Evolutionary conservation across 2,329 filamentous ascomycete genomes (phyloP).

Genomic region (Alternaria hordeiaustralica): DNA sequence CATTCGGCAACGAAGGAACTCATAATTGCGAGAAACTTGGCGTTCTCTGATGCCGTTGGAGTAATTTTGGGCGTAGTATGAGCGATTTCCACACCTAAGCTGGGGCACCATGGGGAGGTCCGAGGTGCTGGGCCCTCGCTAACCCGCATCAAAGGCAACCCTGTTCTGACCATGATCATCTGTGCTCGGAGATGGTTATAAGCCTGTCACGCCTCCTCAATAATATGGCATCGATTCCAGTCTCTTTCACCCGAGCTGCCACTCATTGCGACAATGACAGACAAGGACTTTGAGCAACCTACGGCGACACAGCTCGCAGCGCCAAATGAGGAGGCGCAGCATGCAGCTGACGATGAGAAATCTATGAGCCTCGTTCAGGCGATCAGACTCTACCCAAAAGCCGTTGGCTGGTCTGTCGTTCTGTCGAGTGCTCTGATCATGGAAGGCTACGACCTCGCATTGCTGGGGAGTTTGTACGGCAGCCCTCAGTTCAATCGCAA

Average conservation of each 20-base stretch:
- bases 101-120: conserved; percentile 19
- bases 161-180: conserved; percentile 23
- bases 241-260: not conserved
- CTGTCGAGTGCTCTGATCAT: conserved; percentile 87
- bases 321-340: conserved; percentile 38
- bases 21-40: not conserved
- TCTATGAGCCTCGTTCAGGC: conserved; percentile 70
- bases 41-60: not conserved
- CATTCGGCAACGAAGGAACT: not conserved
- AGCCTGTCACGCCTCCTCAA: conserved; percentile 1
- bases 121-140: conserved; percentile 17
- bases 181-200: conserved; percentile 18
- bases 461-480: conserved; percentile 77
- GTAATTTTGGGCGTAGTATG: conserved; percentile 7
- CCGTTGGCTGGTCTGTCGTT: conserved; percentile 79
- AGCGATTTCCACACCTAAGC: not conserved
- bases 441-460: conserved; percentile 83
- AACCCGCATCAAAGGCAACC: conserved; percentile 16
- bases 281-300: conserved; percentile 23
- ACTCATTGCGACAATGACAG: conserved; percentile 23
- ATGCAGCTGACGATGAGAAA: conserved; percentile 54
- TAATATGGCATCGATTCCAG: not conserved
- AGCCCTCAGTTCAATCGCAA: conserved; percentile 53
- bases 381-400: conserved; percentile 82
- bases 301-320: conserved; percentile 18